A percentile compares a stretch with the other conserved stretches of the same genome.
These are phyloP conservation scores for Serendipita indica DNA, from an alignment of 768 basidiomycete genomes.

Conservation along the genomic window DNA sequence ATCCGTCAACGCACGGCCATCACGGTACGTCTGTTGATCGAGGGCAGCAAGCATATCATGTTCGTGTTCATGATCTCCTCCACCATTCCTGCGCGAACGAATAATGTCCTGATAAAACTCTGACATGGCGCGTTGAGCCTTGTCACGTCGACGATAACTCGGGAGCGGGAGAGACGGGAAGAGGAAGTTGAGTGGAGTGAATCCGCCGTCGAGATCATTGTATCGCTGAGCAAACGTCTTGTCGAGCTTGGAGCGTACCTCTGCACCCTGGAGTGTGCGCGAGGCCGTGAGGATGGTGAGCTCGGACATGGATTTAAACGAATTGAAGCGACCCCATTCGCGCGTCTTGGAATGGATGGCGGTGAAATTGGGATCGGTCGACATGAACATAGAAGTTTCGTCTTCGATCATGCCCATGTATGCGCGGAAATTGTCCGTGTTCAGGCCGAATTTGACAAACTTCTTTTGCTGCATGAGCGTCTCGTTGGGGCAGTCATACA, in stretches of 20 bases:
- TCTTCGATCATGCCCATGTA: constrained; percentile 45
- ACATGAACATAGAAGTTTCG: constrained; percentile 55
- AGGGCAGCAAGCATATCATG: constrained; percentile 90
- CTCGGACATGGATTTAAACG: constrained; percentile 57
- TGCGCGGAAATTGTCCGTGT: constrained; percentile 74
- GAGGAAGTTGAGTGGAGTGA: constrained; percentile 90
- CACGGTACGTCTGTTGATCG: constrained; percentile 67
- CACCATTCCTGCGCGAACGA: constrained; percentile 21
- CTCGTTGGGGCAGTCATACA: constrained; percentile 94
- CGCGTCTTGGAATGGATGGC: constrained; percentile 42
- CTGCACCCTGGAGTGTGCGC: constrained; percentile 82
- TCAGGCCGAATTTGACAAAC: constrained; percentile 92
- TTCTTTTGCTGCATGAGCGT: constrained; percentile 98
- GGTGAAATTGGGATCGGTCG: constrained; percentile 46
- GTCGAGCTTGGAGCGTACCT: constrained; percentile 67
- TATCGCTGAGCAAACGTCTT: constrained; percentile 74
- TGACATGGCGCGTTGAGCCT: constrained; percentile 84
- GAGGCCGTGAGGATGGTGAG: constrained; percentile 93
- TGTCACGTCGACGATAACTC: constrained; percentile 77
- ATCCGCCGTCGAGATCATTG: constrained; percentile 85
- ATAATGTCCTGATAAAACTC: constrained; percentile 86
- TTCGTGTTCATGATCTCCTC: constrained; percentile 27
- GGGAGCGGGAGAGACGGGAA: constrained; percentile 87
- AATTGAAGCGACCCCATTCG: constrained; percentile 69
- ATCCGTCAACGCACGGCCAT: constrained; percentile 62